phyloP scores from a whole-genome alignment of 2,329 filamentous ascomycete genomes.

The Madurella fahalii region DNA sequence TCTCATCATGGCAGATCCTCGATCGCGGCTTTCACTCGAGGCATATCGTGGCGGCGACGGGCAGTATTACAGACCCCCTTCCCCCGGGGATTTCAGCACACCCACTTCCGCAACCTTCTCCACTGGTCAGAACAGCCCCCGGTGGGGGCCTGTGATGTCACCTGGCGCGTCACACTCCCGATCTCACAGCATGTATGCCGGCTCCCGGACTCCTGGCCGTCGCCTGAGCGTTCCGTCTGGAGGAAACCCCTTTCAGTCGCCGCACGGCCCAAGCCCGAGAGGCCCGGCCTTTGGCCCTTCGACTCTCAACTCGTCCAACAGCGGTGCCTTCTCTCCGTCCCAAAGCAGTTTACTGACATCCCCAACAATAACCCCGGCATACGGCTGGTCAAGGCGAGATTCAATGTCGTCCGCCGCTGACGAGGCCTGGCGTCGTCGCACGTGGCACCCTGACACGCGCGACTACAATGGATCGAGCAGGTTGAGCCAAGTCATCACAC shows the following conservation, averaged over 20 bases:
- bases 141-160: constrained; percentile 69
- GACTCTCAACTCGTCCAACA: constrained; percentile 51
- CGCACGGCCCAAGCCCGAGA: constrained; percentile 52
- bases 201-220: constrained; percentile 63
- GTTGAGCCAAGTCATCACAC: constrained; percentile 70
- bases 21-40: constrained; percentile 64
- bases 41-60: constrained; percentile 62
- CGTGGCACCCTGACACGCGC: constrained; percentile 82
- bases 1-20: constrained; percentile 74
- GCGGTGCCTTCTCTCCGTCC: constrained; percentile 51
- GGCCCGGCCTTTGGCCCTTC: constrained; percentile 53
- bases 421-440: constrained; percentile 75
- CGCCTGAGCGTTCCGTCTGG: constrained; percentile 79
- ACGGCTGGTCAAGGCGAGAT: constrained; percentile 60
- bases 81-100: constrained; percentile 72
- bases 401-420: constrained; percentile 61
- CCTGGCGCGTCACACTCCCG: constrained; percentile 66
- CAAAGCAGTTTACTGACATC: constrained; percentile 58
- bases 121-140: constrained; percentile 70
- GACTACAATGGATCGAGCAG: constrained; percentile 59
- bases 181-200: constrained; percentile 68
- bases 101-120: constrained; percentile 82
- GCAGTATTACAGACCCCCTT: constrained; percentile 63
- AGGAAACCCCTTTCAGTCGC: constrained; percentile 68
- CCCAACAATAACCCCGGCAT: constrained; percentile 57